Evolutionary conservation across 163 green algal genomes (phyloP).

Genomic region (Scenedesmus sp.): DNA sequence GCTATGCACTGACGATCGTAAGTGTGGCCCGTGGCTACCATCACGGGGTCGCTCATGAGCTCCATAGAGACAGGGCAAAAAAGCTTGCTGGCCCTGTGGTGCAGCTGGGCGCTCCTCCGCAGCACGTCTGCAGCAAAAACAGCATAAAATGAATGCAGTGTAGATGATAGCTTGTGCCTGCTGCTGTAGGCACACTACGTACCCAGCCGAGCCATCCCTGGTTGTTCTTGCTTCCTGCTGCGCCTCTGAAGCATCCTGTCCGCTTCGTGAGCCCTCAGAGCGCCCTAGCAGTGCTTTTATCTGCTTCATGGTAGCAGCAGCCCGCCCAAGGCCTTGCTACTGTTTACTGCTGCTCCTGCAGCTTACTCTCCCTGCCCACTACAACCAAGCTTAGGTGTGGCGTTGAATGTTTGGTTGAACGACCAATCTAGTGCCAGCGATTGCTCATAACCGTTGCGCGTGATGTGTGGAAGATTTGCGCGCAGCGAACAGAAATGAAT

Average conservation of each 20-base stretch:
- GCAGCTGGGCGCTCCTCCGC: conserved; percentile 31
- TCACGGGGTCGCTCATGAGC: conserved; percentile 94
- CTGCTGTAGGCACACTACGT: background rate
- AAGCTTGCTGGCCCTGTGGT: conserved; percentile 76
- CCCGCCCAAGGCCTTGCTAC: background rate
- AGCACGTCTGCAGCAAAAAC: background rate
- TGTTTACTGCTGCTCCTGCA: background rate
- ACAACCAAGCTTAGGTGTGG: background rate
- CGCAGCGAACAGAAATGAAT: background rate
- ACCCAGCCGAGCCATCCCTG: conserved; percentile 30
- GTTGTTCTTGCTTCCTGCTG: conserved; percentile 20
- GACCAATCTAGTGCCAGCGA: background rate
- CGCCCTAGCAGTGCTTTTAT: conserved; percentile 47
- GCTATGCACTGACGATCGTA: conserved; percentile 95
- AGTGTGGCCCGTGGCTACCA: conserved; percentile 95
- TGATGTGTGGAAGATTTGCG: background rate
- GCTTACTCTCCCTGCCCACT: background rate
- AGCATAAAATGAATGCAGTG: background rate
- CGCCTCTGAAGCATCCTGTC: background rate
- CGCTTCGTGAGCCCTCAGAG: background rate
- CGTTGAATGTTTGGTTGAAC: background rate
- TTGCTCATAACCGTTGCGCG: background rate
- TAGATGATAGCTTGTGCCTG: background rate
- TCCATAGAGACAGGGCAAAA: conserved; percentile 96
- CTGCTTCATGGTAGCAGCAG: conserved; percentile 45